Base-by-base conservation (phyloP, 108 stramenopile genomes). In the Fragilaria crotonensis region DNA sequence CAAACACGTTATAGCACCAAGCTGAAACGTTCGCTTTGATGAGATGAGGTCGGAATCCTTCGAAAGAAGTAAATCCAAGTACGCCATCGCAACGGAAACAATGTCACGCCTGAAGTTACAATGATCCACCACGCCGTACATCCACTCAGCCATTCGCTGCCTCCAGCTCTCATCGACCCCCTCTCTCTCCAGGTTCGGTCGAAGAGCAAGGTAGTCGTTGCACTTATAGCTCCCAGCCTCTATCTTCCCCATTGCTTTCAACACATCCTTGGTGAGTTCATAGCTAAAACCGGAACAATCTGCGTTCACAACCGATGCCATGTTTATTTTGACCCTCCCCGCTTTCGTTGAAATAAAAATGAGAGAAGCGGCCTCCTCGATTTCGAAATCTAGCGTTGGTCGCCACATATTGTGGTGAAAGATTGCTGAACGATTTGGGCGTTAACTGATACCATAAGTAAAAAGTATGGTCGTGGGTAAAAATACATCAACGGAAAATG, bases 1-100 rank as follows among this genome's bases (percentile, higher is more conserved):
- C 14, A 90, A 69, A 22, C 78, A 77, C n/a, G 85, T 85, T 77
- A 90, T 84, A 9, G 79, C 84, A 25, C 68, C 75, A 0, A 87
- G 58, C 52, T 87, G 81, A 61, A 72, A 84, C 25, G 71, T 73
- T 20, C 68, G 47, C 3, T 70, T 70, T 29, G 79, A 67, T 4
- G 55, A 44, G 2, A 78, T 66, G 23, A 79, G 46, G 0, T 63
- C 69, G 11, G 44, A 48, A 5, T 58, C 45, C 19, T 69, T 44
- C 5, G 71, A 54, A 2, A 83, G 67, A 30, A 54, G 64, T 1
- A 63, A 58, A 67, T 83, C 84, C 50, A 89, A 71, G 51, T 80
- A 89, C 22, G 74, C 74, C 23, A 75, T 55, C 0, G 84, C 77
- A 17, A 83, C 66, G 5, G 75, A 66, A 1, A 89, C 84, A 19